phyloP scores from a whole-genome alignment of 108 stramenopile species.

The Ochromonas danica region DNA sequence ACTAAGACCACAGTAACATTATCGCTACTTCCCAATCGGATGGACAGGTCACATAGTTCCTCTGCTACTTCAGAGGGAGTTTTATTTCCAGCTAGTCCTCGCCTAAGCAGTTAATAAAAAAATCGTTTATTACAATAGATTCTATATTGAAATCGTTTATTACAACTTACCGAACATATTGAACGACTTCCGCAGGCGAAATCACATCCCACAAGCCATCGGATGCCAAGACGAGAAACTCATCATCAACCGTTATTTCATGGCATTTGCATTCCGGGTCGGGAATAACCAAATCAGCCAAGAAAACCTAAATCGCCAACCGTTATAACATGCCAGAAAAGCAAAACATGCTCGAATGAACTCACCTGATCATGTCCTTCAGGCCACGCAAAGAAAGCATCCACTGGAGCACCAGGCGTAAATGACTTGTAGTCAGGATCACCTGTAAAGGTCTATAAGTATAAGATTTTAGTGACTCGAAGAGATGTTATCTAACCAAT shows the following conservation, averaged over 20 bases:
- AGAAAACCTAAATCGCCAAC: background rate
- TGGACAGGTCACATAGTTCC: constrained; percentile 50
- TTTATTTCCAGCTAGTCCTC: background rate
- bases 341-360: constrained; percentile 27
- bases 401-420: constrained; percentile 27
- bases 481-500: constrained; percentile 33
- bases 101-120: background rate
- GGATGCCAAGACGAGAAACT: constrained; percentile 23
- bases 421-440: constrained; percentile 54
- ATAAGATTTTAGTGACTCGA: background rate
- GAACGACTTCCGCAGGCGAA: background rate
- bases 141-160: background rate
- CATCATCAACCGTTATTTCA: background rate
- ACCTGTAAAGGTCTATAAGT: background rate
- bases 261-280: constrained; percentile 27
- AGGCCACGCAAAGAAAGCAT: constrained; percentile 35
- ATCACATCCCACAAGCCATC: constrained; percentile 37
- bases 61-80: background rate
- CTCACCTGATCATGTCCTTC: constrained; percentile 41
- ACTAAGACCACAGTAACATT: constrained; percentile 52
- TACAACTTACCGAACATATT: background rate
- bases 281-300: constrained; percentile 38
- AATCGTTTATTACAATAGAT: background rate
- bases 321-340: no score
- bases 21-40: constrained; percentile 51